phyloP scores from a whole-genome alignment of 257 asterid species.

The Solanum acaule region DNA sequence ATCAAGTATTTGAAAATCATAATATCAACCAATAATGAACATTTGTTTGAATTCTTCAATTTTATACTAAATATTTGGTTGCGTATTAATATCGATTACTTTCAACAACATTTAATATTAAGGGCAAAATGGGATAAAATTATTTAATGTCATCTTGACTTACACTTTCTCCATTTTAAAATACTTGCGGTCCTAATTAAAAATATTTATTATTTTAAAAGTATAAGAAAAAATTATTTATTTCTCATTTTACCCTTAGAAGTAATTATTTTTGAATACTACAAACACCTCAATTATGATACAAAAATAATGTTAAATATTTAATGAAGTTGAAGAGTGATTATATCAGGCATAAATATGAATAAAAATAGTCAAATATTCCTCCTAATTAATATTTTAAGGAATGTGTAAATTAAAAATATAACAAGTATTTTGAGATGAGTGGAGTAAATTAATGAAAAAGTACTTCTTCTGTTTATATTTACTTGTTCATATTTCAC shows the following conservation, averaged over 20 bases:
- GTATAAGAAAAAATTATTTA: neutral
- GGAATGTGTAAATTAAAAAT: too few relatives aligned
- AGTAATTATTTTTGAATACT: too few relatives aligned
- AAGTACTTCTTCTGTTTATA: too few relatives aligned
- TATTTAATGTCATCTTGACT: neutral
- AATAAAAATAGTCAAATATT: too few relatives aligned
- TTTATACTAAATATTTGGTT: neutral
- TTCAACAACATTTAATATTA: neutral
- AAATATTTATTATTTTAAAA: too few relatives aligned
- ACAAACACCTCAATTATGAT: too few relatives aligned
- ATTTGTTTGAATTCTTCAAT: neutral
- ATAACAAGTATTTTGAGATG: too few relatives aligned
- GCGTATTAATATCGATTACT: neutral
- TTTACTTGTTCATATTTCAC: too few relatives aligned
- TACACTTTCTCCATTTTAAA: neutral
- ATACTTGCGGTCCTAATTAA: neutral
- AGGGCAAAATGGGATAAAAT: neutral
- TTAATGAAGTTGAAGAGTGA: neutral
- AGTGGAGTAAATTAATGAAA: too few relatives aligned
- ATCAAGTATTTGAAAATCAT: neutral
- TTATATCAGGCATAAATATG: neutral
- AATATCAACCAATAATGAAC: neutral
- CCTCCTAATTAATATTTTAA: too few relatives aligned
- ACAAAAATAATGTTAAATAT: neutral
- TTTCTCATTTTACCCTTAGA: too few relatives aligned